A percentile compares a stretch with the other conserved stretches of the same genome.
These are phyloP conservation scores for Pseudoscleropodium purum DNA, from an alignment of 225 moss, liverwort and hornwort genomes.

Conservation along the genomic window DNA sequence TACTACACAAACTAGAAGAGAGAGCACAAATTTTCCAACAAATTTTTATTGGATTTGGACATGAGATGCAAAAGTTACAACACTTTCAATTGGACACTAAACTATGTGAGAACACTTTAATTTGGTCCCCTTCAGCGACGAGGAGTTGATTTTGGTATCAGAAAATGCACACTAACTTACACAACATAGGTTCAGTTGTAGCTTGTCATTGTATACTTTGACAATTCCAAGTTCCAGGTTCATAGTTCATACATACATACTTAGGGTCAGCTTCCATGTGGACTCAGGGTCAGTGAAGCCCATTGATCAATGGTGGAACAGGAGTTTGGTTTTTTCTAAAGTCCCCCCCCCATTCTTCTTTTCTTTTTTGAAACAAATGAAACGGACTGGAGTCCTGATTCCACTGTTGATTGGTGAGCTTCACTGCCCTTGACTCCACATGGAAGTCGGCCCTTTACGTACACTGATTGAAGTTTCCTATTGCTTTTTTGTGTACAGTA, in stretches of 20 bases:
- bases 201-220: neutral
- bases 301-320: accelerated
- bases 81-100: too few species aligned
- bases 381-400: neutral
- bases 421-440: neutral
- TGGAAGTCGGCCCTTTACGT: too few species aligned
- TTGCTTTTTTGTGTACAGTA: neutral
- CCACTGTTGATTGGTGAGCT: neutral
- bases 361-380: too few species aligned
- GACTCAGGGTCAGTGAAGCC: accelerated
- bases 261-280: neutral
- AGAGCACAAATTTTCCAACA: too few species aligned
- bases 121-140: too few species aligned
- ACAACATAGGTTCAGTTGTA: neutral
- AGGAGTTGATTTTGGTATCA: neutral
- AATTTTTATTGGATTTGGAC: too few species aligned
- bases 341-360: neutral
- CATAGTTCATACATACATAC: neutral
- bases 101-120: too few species aligned
- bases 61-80: too few species aligned
- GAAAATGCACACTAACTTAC: neutral
- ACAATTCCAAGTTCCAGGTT: neutral
- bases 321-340: accelerated
- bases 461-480: neutral
- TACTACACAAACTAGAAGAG: too few species aligned